Base-by-base conservation (phyloP, 1,284 basidiomycete species). In the Microbotryomycetes sp. region DNA sequence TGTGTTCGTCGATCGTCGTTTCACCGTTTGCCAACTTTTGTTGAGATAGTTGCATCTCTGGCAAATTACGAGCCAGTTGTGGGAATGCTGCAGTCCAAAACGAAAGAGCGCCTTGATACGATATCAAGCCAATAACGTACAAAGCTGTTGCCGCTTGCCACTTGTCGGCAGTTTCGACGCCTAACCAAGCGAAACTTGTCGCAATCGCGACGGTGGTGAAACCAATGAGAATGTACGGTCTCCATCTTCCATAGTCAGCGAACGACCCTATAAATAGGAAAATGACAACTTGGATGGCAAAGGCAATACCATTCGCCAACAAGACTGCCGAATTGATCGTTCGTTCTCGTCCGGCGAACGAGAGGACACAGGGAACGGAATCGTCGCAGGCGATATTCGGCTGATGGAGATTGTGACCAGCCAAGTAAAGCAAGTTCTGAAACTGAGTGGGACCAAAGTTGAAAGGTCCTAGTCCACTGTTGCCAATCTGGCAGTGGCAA, bases 11-110 rank as follows among this genome's bases (percentile, higher is more conserved):
- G 3, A 77, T 74, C 0, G 79, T 72, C 22, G 84, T 82, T 67
- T 84, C 80, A 0, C 85, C 84, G 1, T 75, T 76, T 54, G 85
- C 82, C 64, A 83, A 83, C 71, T 81, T 81, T 60, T 81, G 81
- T 51, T 81, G 79, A 5, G 88, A 76, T 7, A 74, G 74, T 25
- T 86, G 82, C 28, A 88, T 78, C 68, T 84, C 86, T 1, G 81
- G 77, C 0, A 89, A 86, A 73, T 91, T 89, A 15, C 88, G 80
- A 0, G 89, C 89, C 3, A 92, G 81, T 15, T 87, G 83, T 1
- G 89, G 89, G 73, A 92, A 92, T 6, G 85, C 75, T 0, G 89
- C 88, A 0, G 87, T 85, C 73, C 88, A 92, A 76, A 90, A 91
- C 2, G 88, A 84, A 74, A 89, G 75, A 28, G 85, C 80, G 59